A percentile compares a stretch with the other conserved stretches of the same genome.
These are phyloP conservation scores for Persicaria tinctoria DNA, from an alignment of 148 eudicot species.

Conservation along the genomic window DNA sequence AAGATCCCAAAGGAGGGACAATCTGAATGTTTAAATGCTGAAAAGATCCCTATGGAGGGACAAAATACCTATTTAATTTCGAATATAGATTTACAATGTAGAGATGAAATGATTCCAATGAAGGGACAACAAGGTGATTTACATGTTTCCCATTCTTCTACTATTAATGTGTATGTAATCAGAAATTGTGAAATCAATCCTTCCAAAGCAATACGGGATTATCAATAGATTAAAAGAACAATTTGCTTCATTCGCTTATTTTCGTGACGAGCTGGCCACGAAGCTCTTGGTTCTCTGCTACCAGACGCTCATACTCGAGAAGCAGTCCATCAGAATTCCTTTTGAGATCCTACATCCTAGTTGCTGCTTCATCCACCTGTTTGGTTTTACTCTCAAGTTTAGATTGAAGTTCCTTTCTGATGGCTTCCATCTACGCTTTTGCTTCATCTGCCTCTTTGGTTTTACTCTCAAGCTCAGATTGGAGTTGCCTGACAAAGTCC, in stretches of 20 bases:
- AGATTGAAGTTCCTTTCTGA: slow-evolving; percentile 19
- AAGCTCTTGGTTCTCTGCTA: slow-evolving; percentile 51
- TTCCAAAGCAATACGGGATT: neutral
- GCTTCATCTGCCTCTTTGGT: slow-evolving; percentile 24
- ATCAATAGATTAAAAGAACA: slow-evolving; percentile 1
- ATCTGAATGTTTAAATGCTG: too few relatives aligned
- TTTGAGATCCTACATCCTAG: slow-evolving; percentile 36
- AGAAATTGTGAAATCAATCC: slow-evolving; percentile 5
- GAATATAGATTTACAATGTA: too few relatives aligned
- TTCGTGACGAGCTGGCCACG: slow-evolving; percentile 35
- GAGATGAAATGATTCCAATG: too few relatives aligned
- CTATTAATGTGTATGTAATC: neutral
- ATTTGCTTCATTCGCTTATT: slow-evolving; percentile 28
- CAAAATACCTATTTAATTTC: too few relatives aligned
- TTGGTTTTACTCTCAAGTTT: slow-evolving; percentile 35
- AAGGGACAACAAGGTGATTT: too few relatives aligned
- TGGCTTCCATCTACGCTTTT: too few relatives aligned
- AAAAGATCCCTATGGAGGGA: too few relatives aligned
- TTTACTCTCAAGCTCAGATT: slow-evolving; percentile 36
- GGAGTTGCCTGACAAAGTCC: slow-evolving; percentile 38
- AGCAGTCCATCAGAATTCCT: slow-evolving; percentile 55
- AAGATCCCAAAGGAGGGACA: too few relatives aligned
- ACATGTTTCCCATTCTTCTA: too few relatives aligned
- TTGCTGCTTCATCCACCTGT: slow-evolving; percentile 40
- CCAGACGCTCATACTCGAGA: slow-evolving; percentile 49